Evolutionary conservation across 177 flowering plant species (phyloP), one percentile per base, ranked within the genome.

Genomic region (Vitis hybrid): DNA sequence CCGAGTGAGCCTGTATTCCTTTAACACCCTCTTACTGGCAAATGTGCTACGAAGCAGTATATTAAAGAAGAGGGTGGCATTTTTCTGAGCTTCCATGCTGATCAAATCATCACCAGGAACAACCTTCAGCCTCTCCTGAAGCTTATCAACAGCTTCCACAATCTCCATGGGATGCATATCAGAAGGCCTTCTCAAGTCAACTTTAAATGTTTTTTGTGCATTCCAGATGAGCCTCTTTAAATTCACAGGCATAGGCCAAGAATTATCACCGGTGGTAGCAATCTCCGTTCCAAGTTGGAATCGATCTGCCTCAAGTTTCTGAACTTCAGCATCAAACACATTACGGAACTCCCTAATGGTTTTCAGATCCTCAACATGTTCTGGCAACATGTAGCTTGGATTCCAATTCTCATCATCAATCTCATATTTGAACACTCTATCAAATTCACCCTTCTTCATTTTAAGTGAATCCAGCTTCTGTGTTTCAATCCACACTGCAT

Each of bases 141-240:
- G 96, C 76, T 91, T 93, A 80, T 96, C 98, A 70, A 93, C 86
- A 55, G 95, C 94, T 79, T 96, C 97, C n/a, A 96, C 98, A 70
- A 93, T 87, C 75, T 96, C 99, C 96, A 95, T 89, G 0, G 99
- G 98, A 54, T 93, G 98, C 92, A 95, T 88, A 76, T 91, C 97
- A 67, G 99, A 95, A 56, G 90, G 87, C 74, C 96, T 84, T 66
- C 98, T 80, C 65, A 82, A 75, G 72, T 93, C 98, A 79, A 94
- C 86, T 83, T 91, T 95, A 71, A 95, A 95, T 5, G 92, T 92
- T 81, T 95, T 93, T 66, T 93, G 98, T 2, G 99, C 97, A 84
- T 95, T 95, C 89, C 87, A 89, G 52, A 95, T 86, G 59, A 93
- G 93, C 82, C 99, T 87, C 86, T 83, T 87, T n/a, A 95, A 88